Percentiles rank a stretch among this genome's conserved stretches.
Conservation (phyloP, 2,329 filamentous ascomycete genomes). For the Leptographium radiaticola region DNA sequence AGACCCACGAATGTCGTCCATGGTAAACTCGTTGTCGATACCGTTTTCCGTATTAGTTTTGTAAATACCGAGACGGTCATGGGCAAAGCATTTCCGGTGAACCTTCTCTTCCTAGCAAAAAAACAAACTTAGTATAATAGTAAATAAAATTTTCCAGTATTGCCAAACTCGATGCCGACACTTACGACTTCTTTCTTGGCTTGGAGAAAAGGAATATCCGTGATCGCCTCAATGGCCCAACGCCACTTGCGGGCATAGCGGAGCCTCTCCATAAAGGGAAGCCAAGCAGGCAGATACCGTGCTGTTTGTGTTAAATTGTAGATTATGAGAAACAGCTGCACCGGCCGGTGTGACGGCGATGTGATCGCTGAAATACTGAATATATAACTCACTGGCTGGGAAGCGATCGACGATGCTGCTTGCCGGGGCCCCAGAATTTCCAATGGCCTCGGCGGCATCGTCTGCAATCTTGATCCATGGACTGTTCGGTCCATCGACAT, state of each 20-base stretch:
- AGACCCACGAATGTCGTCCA: constrained; percentile 18
- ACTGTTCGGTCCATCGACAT: constrained; percentile 12
- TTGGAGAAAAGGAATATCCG: constrained; percentile 14
- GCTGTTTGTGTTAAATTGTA: not conserved
- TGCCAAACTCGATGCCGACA: not conserved
- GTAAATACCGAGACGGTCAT: constrained; percentile 1
- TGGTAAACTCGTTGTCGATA: constrained; percentile 9
- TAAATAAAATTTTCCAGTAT: not conserved
- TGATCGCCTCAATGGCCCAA: constrained; percentile 11
- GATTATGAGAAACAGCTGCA: not conserved
- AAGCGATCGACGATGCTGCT: constrained; percentile 7
- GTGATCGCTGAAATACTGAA: not conserved
- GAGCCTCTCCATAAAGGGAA: constrained; percentile 1
- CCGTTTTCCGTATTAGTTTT: constrained; percentile 1
- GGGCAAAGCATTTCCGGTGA: constrained; percentile 1
- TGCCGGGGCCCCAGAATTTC: constrained; percentile 5
- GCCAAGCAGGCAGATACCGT: constrained; percentile 5
- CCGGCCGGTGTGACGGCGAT: not conserved
- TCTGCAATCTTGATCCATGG: constrained; percentile 13
- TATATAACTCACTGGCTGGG: constrained; percentile 1
- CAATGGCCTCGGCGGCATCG: constrained; percentile 4
- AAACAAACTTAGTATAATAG: not conserved
- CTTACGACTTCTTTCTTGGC: constrained; percentile 1
- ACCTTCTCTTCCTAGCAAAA: not conserved
- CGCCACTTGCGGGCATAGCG: constrained; percentile 1